Percentiles rank a stretch among this genome's conserved stretches.
Evolutionary conservation across 2,329 filamentous ascomycete genomes (phyloP).

Genomic region (Myriangium duriaei): DNA sequence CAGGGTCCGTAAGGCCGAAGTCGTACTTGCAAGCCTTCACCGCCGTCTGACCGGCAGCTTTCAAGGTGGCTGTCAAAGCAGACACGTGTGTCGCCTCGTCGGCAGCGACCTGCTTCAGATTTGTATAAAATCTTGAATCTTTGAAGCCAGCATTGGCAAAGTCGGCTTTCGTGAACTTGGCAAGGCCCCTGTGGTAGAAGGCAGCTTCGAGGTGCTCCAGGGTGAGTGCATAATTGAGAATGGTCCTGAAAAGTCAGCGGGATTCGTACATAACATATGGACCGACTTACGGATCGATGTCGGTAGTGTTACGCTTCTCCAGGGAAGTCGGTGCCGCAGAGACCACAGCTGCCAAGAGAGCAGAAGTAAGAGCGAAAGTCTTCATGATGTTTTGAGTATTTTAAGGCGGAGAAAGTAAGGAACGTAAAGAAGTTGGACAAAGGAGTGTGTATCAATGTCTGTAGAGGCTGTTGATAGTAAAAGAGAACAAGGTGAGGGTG

Average conservation of each 20-base stretch:
- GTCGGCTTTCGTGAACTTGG: conserved; percentile 42
- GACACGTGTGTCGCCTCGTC: conserved; percentile 49
- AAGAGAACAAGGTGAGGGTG: too few species aligned
- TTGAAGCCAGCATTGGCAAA: conserved; percentile 41
- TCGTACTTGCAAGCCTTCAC: conserved; percentile 44
- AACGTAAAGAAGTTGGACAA: too few species aligned
- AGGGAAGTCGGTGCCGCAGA: neutral
- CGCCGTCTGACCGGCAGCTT: conserved; percentile 35
- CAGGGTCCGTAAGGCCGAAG: conserved; percentile 38
- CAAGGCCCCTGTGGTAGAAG: conserved; percentile 50
- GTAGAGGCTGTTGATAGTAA: too few species aligned
- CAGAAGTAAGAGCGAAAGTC: neutral
- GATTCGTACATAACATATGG: too few species aligned
- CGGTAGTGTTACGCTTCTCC: neutral
- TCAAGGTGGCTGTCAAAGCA: conserved; percentile 38
- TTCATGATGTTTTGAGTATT: too few species aligned
- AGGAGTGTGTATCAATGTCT: too few species aligned
- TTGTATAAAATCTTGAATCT: conserved; percentile 35
- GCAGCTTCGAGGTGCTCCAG: conserved; percentile 42
- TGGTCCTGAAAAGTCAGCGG: conserved; percentile 6
- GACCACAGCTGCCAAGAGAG: neutral
- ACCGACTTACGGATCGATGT: neutral
- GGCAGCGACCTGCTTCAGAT: conserved; percentile 42
- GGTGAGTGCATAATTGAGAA: conserved; percentile 34
- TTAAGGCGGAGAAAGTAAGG: too few species aligned